Conservation (phyloP, 2,329 filamentous ascomycete genomes). For the Botrytis paeoniae region DNA sequence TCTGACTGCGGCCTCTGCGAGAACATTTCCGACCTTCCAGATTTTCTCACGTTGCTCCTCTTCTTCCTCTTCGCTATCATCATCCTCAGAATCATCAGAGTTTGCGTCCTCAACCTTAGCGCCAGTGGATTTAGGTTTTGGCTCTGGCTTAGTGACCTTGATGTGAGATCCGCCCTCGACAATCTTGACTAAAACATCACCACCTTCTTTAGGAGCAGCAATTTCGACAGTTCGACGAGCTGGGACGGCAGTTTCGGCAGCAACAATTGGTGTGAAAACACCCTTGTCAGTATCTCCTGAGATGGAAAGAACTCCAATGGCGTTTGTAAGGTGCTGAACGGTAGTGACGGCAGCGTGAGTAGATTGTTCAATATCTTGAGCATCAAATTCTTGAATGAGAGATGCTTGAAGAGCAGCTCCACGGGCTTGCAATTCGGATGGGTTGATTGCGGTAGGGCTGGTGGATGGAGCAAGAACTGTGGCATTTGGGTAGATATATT, state of each 20-base stretch:
- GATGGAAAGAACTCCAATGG: constrained; percentile 78
- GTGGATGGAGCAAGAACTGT: constrained; percentile 81
- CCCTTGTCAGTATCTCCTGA: constrained; percentile 58
- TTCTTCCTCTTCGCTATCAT: constrained; percentile 69
- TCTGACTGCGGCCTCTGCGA: constrained; percentile 83
- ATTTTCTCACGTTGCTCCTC: constrained; percentile 87
- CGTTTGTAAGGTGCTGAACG: constrained; percentile 82
- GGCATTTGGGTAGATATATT: constrained; percentile 78
- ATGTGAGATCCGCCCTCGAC: constrained; percentile 88
- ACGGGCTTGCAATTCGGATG: constrained; percentile 82
- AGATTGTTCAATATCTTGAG: constrained; percentile 90
- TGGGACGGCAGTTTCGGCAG: constrained; percentile 84
- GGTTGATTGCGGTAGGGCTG: constrained; percentile 76
- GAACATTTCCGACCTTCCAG: constrained; percentile 79
- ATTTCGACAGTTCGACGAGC: constrained; percentile 83
- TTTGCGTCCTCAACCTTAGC: constrained; percentile 57
- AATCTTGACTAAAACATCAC: constrained; percentile 83
- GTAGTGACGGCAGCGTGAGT: constrained; percentile 94
- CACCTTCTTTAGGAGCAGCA: constrained; percentile 71
- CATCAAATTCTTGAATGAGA: constrained; percentile 90
- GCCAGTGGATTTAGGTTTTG: constrained; percentile 63
- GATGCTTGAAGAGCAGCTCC: constrained; percentile 95
- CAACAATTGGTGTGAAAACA: constrained; percentile 76
- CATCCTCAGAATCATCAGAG: constrained; percentile 55
- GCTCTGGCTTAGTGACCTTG: constrained; percentile 85